A percentile compares a stretch with the other conserved stretches of the same genome.
Evolutionary conservation across 371 early-diverging fungal genomes (phyloP).

Genomic region (Apophysomyces variabilis): DNA sequence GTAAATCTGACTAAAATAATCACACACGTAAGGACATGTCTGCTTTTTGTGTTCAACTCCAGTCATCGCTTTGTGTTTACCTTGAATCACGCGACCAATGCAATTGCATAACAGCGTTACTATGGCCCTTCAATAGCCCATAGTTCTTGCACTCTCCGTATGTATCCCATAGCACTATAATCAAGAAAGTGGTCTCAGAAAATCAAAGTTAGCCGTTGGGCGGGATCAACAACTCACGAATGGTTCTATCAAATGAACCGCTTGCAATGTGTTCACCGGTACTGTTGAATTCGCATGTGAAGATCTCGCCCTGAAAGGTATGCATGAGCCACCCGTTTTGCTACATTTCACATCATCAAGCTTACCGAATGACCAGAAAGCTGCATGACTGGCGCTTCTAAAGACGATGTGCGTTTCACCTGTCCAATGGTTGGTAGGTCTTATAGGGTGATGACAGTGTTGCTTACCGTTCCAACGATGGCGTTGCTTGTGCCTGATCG

Average conservation of each 20-base stretch:
- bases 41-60: background rate
- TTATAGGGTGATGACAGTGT: conserved; percentile 5
- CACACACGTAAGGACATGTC: background rate
- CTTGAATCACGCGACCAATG: conserved; percentile 89
- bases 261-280: conserved; percentile 87
- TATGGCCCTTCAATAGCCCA: conserved; percentile 85
- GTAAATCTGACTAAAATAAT: conserved; percentile 55
- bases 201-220: background rate
- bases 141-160: conserved; percentile 91
- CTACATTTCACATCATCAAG: conserved; percentile 5
- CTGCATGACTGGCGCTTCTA: conserved; percentile 90
- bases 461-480: conserved; percentile 65
- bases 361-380: conserved; percentile 77
- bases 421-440: conserved; percentile 19
- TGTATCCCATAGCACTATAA: conserved; percentile 88
- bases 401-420: conserved; percentile 83
- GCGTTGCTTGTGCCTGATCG: conserved; percentile 60
- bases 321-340: background rate
- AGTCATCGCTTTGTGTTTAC: conserved; percentile 30
- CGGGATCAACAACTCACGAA: conserved; percentile 59
- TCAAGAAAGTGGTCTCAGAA: background rate
- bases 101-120: conserved; percentile 83
- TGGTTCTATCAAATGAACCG: conserved; percentile 80
- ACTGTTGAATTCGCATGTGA: conserved; percentile 84
- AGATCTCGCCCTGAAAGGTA: conserved; percentile 77